Evolutionary conservation across 768 basidiomycete species (phyloP).

Genomic region (Nidularia pulvinata): DNA sequence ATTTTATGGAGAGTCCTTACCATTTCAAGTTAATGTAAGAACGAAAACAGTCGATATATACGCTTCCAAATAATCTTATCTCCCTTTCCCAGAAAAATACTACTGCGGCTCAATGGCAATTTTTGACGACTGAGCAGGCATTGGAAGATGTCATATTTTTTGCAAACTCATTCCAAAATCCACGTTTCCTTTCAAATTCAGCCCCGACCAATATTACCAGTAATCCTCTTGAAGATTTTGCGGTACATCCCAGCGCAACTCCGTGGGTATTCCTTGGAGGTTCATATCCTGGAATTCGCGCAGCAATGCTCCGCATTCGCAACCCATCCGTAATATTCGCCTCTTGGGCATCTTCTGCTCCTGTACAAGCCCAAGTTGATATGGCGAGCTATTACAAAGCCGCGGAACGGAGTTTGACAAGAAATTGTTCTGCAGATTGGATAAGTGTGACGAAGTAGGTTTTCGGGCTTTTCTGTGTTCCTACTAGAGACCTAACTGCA

Average conservation of each 20-base stretch:
- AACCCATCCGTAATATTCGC: slow-evolving; percentile 46
- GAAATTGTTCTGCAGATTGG: slow-evolving; percentile 55
- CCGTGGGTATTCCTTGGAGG: slow-evolving; percentile 52
- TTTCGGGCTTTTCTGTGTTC: neutral
- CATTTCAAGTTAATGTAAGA: slow-evolving; percentile 44
- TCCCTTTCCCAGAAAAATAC: slow-evolving; percentile 33
- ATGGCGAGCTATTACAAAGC: slow-evolving; percentile 52
- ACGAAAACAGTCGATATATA: neutral
- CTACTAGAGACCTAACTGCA: neutral
- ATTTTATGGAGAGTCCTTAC: slow-evolving; percentile 44
- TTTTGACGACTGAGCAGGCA: slow-evolving; percentile 46
- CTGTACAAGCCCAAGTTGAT: slow-evolving; percentile 48
- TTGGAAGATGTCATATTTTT: slow-evolving; percentile 50
- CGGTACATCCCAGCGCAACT: slow-evolving; percentile 36
- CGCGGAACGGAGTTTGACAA: slow-evolving; percentile 44
- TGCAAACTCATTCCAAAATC: slow-evolving; percentile 32
- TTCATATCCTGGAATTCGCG: slow-evolving; percentile 47
- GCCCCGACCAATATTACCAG: slow-evolving; percentile 1
- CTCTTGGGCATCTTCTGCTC: slow-evolving; percentile 48
- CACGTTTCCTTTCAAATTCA: slow-evolving; percentile 1
- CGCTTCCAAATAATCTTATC: neutral
- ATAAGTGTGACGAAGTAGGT: slow-evolving; percentile 36
- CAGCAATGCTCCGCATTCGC: slow-evolving; percentile 40
- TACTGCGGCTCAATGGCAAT: slow-evolving; percentile 43
- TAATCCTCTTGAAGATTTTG: slow-evolving; percentile 6